Percentiles rank a stretch among this genome's conserved stretches.
Conservation (phyloP, 495 filamentous ascomycete species). For the Hypoxylon crocopeplum region DNA sequence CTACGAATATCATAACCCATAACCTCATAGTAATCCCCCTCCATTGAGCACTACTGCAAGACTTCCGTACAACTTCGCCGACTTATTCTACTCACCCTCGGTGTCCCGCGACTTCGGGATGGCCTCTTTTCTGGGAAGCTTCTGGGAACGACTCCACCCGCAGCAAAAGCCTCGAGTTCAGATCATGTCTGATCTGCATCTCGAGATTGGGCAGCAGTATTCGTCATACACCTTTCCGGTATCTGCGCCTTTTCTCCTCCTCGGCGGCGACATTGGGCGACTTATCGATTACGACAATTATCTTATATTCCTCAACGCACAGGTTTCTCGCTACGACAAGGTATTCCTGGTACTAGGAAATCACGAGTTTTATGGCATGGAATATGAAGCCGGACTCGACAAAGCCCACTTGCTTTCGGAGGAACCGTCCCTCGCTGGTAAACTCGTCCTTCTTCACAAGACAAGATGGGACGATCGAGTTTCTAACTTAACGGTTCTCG, state of each 20-base stretch:
- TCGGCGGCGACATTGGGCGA: slow-evolving; percentile 65
- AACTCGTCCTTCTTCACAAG: slow-evolving; percentile 56
- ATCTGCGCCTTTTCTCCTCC: slow-evolving; percentile 57
- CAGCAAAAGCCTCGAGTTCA: slow-evolving; percentile 58
- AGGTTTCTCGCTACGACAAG: slow-evolving; percentile 50
- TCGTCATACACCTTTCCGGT: slow-evolving; percentile 53
- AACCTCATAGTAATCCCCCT: no score
- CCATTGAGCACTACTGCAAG: no score
- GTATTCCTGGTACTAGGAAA: slow-evolving; percentile 65
- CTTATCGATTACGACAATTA: slow-evolving; percentile 60
- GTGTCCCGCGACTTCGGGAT: no score
- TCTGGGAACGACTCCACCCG: background rate
- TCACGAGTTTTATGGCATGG: slow-evolving; percentile 63
- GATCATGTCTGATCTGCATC: slow-evolving; percentile 71
- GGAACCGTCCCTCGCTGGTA: slow-evolving; percentile 52
- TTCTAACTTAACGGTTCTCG: slow-evolving; percentile 53
- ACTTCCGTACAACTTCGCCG: no score
- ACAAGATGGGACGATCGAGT: slow-evolving; percentile 48
- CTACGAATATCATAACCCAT: no score
- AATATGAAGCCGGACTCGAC: slow-evolving; percentile 46
- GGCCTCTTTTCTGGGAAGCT: no score
- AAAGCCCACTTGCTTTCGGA: slow-evolving; percentile 51
- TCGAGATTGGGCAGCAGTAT: slow-evolving; percentile 62
- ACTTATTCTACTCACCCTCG: no score
- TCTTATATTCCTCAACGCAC: slow-evolving; percentile 55